These are phyloP conservation scores for Ilyonectria mors-panacis DNA, from an alignment of 2,329 filamentous ascomycete genomes.

Conservation along the genomic window DNA sequence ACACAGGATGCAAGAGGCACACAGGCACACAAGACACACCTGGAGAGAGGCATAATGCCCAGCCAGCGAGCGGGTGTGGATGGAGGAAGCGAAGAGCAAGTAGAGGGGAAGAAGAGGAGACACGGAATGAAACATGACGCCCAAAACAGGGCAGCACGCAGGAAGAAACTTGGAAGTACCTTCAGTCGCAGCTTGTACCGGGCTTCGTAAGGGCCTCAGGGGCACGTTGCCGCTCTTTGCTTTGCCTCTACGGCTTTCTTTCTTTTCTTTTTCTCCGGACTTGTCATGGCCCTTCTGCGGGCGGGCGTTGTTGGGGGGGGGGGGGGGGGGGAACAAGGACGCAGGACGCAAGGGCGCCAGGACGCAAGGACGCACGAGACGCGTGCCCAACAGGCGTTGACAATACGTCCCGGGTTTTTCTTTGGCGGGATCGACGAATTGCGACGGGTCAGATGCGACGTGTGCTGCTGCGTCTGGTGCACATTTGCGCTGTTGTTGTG, in stretches of 20 bases:
- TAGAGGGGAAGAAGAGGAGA: no score
- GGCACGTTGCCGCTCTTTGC: not conserved
- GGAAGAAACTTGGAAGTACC: no score
- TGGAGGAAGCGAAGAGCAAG: no score
- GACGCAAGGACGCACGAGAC: not conserved
- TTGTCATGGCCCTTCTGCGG: not conserved
- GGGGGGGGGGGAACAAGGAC: not conserved
- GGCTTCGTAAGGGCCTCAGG: not conserved
- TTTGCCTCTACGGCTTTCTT: not conserved
- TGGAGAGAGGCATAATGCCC: not conserved
- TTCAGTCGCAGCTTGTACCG: not conserved
- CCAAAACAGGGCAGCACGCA: no score
- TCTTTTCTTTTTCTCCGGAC: not conserved
- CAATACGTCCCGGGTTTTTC: not conserved
- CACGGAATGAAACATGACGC: no score
- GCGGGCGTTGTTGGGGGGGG: not conserved
- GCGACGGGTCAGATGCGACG: not conserved
- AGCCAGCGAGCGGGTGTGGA: not conserved
- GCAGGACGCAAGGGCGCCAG: not conserved
- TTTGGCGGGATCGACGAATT: not conserved
- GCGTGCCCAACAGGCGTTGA: not conserved
- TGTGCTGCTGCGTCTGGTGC: not conserved
- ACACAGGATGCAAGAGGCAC: not conserved
- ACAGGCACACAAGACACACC: not conserved
- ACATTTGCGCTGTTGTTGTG: not conserved